phyloP scores from a whole-genome alignment of 352 stramenopile genomes.

The Hyaloperonospora arabidopsidis region DNA sequence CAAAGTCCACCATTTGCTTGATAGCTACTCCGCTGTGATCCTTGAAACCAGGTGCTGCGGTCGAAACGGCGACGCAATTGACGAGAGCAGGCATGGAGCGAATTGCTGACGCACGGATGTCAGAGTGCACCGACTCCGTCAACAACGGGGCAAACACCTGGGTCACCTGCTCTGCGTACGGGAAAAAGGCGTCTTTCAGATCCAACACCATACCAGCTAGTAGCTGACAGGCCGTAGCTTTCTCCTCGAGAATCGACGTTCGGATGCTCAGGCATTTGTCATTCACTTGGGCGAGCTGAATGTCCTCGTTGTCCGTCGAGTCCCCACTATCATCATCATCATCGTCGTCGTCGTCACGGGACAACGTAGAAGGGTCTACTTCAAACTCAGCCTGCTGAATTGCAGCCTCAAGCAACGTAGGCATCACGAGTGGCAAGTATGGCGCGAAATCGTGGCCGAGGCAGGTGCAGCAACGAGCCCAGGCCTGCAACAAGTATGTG shows the following conservation, averaged over 20 bases:
- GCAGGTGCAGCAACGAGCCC: slow-evolving; percentile 66
- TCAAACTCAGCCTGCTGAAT: slow-evolving; percentile 81
- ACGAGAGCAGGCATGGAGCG: slow-evolving; percentile 73
- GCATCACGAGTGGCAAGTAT: slow-evolving; percentile 78
- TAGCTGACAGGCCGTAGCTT: slow-evolving; percentile 75
- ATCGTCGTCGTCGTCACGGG: slow-evolving; percentile 44
- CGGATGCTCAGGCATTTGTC: slow-evolving; percentile 78
- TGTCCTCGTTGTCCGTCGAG: slow-evolving; percentile 58
- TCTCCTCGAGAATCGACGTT: slow-evolving; percentile 76
- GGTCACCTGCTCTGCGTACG: slow-evolving; percentile 79
- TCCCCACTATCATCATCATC: slow-evolving; percentile 29
- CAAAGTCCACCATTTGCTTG: slow-evolving; percentile 84
- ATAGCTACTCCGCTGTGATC: slow-evolving; percentile 35
- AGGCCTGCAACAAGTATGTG: slow-evolving; percentile 77
- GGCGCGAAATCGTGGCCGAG: slow-evolving; percentile 71
- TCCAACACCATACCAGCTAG: slow-evolving; percentile 68
- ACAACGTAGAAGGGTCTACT: slow-evolving; percentile 50
- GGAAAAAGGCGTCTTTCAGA: slow-evolving; percentile 80
- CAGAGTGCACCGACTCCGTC: slow-evolving; percentile 78
- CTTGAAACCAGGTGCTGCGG: slow-evolving; percentile 22
- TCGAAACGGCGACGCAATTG: slow-evolving; percentile 57
- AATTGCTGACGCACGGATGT: slow-evolving; percentile 77
- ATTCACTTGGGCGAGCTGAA: slow-evolving; percentile 79
- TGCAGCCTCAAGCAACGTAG: slow-evolving; percentile 65
- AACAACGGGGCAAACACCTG: slow-evolving; percentile 73